A percentile compares a stretch with the other conserved stretches of the same genome.
Conservation (phyloP, 23 red algal species). For the Gracilaria caudata region DNA sequence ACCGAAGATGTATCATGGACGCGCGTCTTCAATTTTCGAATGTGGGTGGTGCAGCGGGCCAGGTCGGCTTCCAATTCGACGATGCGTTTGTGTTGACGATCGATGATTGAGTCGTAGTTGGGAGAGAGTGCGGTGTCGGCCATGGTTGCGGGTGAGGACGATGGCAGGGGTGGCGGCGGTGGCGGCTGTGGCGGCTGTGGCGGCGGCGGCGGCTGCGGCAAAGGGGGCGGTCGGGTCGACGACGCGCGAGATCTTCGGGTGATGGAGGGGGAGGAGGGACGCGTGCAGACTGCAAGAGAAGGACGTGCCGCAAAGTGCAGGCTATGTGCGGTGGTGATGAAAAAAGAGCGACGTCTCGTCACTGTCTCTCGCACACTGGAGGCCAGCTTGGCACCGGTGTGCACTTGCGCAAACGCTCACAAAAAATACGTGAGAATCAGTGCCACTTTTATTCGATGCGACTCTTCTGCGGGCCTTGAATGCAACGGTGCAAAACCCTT, state of each 20-base stretch:
- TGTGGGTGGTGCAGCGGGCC: slow-evolving; percentile 30
- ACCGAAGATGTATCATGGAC: not conserved
- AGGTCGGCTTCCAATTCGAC: slow-evolving; percentile 47
- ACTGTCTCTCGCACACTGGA: not conserved
- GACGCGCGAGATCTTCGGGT: not conserved
- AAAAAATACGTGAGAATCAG: not conserved
- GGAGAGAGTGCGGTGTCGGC: slow-evolving; percentile 24
- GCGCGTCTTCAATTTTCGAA: slow-evolving; percentile 25
- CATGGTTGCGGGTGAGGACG: slow-evolving; percentile 8
- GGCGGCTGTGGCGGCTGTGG: not conserved
- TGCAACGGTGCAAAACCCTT: not conserved
- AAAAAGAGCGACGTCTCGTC: not conserved
- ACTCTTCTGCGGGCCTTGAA: not conserved
- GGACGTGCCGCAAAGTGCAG: not conserved
- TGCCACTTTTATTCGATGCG: not conserved
- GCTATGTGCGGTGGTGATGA: not conserved
- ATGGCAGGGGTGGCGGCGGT: not conserved
- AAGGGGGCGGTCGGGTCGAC: not conserved
- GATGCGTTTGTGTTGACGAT: slow-evolving; percentile 63
- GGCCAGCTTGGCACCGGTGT: not conserved
- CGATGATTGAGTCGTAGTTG: slow-evolving; percentile 67
- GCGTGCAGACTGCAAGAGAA: not conserved
- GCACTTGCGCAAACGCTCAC: too few relatives aligned
- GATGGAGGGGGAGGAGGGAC: not conserved
- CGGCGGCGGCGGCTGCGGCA: not conserved